Conservation (phyloP, 2,329 filamentous ascomycete species). For the Monilinia aucupariae region DNA sequence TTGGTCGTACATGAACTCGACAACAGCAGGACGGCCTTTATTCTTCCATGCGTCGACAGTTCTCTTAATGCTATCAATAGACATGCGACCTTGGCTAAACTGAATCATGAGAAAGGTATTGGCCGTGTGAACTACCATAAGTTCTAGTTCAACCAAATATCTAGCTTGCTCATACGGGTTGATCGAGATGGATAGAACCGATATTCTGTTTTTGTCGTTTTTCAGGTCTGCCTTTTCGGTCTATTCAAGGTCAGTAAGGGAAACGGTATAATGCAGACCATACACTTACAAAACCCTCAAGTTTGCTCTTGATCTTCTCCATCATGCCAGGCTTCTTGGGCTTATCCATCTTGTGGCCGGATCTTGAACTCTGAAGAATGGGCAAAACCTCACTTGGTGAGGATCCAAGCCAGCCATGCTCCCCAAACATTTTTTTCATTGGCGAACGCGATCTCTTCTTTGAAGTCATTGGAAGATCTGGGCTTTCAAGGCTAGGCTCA, state of each 20-base stretch:
- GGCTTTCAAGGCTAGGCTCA: slow-evolving; percentile 15
- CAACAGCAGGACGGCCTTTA: slow-evolving; percentile 44
- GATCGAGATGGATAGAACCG: slow-evolving; percentile 29
- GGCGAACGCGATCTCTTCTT: slow-evolving; percentile 34
- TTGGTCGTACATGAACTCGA: slow-evolving; percentile 49
- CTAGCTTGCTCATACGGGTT: slow-evolving; percentile 30
- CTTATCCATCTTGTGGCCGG: slow-evolving; percentile 5
- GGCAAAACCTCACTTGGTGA: slow-evolving; percentile 24
- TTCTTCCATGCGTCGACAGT: slow-evolving; percentile 37
- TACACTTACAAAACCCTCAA: slow-evolving; percentile 32
- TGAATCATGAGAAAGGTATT: slow-evolving; percentile 35
- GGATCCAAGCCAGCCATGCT: slow-evolving; percentile 33
- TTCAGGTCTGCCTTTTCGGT: slow-evolving; percentile 33
- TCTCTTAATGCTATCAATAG: slow-evolving; percentile 32
- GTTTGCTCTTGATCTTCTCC: slow-evolving; percentile 30
- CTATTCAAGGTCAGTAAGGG: slow-evolving; percentile 19
- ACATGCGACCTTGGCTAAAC: slow-evolving; percentile 32
- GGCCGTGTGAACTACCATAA: slow-evolving; percentile 32
- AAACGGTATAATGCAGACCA: background rate
- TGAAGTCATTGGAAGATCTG: slow-evolving; percentile 15
- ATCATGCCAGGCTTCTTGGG: slow-evolving; percentile 29
- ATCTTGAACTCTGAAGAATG: slow-evolving; percentile 19
- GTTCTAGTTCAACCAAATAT: slow-evolving; percentile 33
- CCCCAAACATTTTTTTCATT: slow-evolving; percentile 36
- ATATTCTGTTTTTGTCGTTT: slow-evolving; percentile 20